Evolutionary conservation across 192 early-diverging fungal species (phyloP).

Genomic region (Linnemannia exigua): DNA sequence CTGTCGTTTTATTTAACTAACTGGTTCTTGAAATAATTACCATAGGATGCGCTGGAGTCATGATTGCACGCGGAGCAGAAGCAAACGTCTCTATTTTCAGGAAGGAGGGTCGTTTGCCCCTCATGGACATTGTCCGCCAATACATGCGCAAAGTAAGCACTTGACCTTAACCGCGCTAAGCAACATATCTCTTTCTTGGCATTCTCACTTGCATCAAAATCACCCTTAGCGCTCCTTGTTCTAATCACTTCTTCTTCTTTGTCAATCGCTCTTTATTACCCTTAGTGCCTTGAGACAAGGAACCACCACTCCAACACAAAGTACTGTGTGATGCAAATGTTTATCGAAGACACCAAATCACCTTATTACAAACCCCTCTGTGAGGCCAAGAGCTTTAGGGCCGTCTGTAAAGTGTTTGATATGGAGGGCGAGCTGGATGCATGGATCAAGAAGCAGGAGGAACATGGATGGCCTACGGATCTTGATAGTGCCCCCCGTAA

Average conservation of each 20-base stretch:
- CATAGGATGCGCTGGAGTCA: slow-evolving; percentile 72
- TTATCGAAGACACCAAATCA: slow-evolving; percentile 70
- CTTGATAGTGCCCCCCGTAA: slow-evolving; percentile 31
- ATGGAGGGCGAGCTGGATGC: slow-evolving; percentile 46
- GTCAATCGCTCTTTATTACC: not conserved
- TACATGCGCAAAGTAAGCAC: slow-evolving; percentile 76
- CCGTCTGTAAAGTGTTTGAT: slow-evolving; percentile 61
- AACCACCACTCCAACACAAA: slow-evolving; percentile 91
- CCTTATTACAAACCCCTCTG: slow-evolving; percentile 61
- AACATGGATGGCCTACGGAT: slow-evolving; percentile 34
- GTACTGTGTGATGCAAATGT: slow-evolving; percentile 92
- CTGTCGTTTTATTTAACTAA: not conserved
- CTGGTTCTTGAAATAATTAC: not conserved
- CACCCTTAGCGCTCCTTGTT: not conserved
- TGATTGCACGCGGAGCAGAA: slow-evolving; percentile 93
- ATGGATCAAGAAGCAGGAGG: slow-evolving; percentile 35
- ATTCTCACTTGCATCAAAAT: not conserved
- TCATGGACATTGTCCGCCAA: slow-evolving; percentile 69
- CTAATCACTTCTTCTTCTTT: not conserved
- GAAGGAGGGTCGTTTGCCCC: slow-evolving; percentile 68
- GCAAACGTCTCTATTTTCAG: slow-evolving; percentile 92
- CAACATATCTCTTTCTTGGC: not conserved
- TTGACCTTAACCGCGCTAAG: too few relatives aligned
- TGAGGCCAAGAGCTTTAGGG: slow-evolving; percentile 64
- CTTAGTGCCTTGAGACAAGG: slow-evolving; percentile 72